These are phyloP conservation scores for Cetraspora pellucida DNA, from an alignment of 192 early-diverging fungal genomes.

Conservation along the genomic window DNA sequence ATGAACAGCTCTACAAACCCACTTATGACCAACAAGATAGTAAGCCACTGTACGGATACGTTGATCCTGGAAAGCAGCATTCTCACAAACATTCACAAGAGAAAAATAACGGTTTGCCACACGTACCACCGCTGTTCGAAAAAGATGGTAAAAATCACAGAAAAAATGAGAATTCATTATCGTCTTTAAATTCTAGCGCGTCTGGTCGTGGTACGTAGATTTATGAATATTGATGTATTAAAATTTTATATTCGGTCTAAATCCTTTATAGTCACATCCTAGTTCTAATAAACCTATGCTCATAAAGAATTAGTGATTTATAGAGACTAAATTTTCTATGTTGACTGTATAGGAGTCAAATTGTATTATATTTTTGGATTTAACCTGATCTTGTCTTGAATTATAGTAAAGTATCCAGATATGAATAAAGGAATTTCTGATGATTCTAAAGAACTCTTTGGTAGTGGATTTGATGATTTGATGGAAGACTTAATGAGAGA, in stretches of 20 bases:
- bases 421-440: neutral
- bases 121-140: neutral
- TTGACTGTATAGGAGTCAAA: too few relatives aligned
- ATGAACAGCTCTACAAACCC: too few relatives aligned
- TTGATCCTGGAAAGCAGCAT: too few relatives aligned
- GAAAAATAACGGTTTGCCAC: neutral
- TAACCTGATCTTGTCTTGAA: neutral
- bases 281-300: too few relatives aligned
- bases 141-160: neutral
- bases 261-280: too few relatives aligned
- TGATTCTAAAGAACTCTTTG: constrained; percentile 34
- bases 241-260: neutral
- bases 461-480: constrained; percentile 41
- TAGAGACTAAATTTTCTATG: too few relatives aligned
- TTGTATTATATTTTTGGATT: too few relatives aligned
- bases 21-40: too few relatives aligned
- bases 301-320: too few relatives aligned
- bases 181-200: neutral
- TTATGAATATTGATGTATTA: too few relatives aligned
- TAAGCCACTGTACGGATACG: too few relatives aligned
- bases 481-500: constrained; percentile 50
- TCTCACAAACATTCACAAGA: neutral
- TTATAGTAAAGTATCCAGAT: neutral
- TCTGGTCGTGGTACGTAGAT: neutral
- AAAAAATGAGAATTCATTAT: neutral